These are phyloP conservation scores for Trichoderma sp. DNA, from an alignment of 2,329 filamentous ascomycete genomes.

Conservation along the genomic window DNA sequence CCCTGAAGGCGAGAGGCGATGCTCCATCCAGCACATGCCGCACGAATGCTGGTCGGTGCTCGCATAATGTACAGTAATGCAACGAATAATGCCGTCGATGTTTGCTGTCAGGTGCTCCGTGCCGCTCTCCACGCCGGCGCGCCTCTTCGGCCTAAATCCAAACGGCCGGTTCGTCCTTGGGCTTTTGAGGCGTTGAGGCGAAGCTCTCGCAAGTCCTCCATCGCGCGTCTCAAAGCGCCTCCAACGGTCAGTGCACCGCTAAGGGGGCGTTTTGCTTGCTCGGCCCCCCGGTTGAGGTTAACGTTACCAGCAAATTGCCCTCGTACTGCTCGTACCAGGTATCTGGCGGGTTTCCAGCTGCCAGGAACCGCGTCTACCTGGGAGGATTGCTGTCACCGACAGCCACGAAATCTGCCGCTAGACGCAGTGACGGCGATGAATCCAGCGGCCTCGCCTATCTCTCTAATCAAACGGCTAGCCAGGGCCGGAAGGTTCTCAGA, in stretches of 20 bases:
- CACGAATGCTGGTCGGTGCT: not conserved
- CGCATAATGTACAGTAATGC: not conserved
- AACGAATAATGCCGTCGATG: not conserved
- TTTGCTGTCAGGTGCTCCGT: not conserved
- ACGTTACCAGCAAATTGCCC: constrained; percentile 6
- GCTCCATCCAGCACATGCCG: not conserved
- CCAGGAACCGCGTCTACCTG: not conserved
- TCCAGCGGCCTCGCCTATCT: constrained; percentile 21
- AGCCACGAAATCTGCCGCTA: not conserved
- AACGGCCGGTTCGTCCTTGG: constrained; percentile 5
- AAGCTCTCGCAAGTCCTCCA: constrained; percentile 11
- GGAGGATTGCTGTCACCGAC: not conserved
- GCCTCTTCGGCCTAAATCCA: constrained; percentile 1
- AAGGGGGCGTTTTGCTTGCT: not conserved
- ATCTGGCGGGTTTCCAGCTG: not conserved
- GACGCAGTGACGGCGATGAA: constrained; percentile 5
- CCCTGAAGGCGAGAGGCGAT: not conserved
- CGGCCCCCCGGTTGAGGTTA: not conserved
- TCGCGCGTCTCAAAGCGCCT: not conserved
- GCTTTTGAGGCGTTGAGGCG: constrained; percentile 12
- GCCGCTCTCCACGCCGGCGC: not conserved
- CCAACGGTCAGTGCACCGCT: constrained; percentile 1
- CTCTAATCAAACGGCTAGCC: not conserved
- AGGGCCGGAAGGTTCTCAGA: not conserved
- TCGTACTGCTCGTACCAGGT: not conserved